Evolutionary conservation across 75 land plant species (phyloP).

Genomic region (Azolla pinnata): DNA sequence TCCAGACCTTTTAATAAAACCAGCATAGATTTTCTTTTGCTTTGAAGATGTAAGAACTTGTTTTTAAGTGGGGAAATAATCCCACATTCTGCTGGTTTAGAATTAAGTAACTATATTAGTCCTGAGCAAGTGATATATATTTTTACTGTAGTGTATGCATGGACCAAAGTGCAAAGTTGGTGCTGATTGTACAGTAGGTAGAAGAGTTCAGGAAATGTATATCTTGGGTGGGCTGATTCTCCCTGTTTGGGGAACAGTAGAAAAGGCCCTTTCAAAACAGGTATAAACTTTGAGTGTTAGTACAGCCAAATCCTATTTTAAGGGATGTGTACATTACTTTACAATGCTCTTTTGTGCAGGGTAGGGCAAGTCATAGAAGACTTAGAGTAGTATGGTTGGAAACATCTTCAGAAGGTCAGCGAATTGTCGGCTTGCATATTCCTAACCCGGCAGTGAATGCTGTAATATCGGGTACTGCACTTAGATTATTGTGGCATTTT

Average conservation of each 20-base stretch:
- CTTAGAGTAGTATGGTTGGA: constrained; percentile 82
- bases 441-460: constrained; percentile 84
- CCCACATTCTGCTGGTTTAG: too few species aligned
- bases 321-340: neutral
- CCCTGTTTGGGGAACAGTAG: constrained; percentile 92
- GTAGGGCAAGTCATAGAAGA: constrained; percentile 66
- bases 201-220: constrained; percentile 77
- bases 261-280: constrained; percentile 87
- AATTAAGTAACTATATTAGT: too few species aligned
- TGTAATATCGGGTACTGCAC: constrained; percentile 83
- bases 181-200: constrained; percentile 70
- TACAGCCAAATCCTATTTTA: too few species aligned
- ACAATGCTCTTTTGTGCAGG: constrained; percentile 23
- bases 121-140: too few species aligned
- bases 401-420: constrained; percentile 65
- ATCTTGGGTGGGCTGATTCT: constrained; percentile 92
- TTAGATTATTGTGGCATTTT: too few species aligned
- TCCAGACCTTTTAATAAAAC: too few species aligned
- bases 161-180: constrained; percentile 92
- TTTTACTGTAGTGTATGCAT: constrained; percentile 79
- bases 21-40: too few species aligned
- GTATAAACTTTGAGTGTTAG: too few species aligned
- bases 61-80: too few species aligned
- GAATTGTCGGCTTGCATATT: constrained; percentile 88
- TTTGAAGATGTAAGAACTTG: too few species aligned